Base-by-base conservation (phyloP, 108 stramenopile genomes). In the Skeletonema menzelii region DNA sequence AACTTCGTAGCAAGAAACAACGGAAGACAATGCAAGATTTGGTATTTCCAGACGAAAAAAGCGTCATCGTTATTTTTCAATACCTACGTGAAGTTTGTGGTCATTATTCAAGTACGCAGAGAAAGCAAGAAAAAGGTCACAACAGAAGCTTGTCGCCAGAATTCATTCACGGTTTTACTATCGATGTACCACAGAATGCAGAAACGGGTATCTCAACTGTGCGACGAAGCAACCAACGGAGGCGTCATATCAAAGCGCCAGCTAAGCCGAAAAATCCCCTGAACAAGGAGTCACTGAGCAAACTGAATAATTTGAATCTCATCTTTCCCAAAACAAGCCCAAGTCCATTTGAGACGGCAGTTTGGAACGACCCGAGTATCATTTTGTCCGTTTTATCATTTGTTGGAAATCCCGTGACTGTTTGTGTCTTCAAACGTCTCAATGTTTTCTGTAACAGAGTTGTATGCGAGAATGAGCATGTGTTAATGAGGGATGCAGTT, bases 321-420 rank as follows among this genome's bases (percentile, higher is more conserved):
- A 49, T 69, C 27, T 42, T 81, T 7, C 83, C 83, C 14, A 76
- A 70, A 59, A 31, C 42, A 67, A 77, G 69, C 32, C 91, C 89
- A 46, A 88, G 90, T 67, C 94, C 94, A 1, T 93, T 95, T 73
- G 91, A 92, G 77, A 77, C 69, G 14, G 72, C 84, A 10, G 59
- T 90, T 44, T 79, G 71, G 80, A 77, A 85, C 38, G 70, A 68
- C 30, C 94, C 94, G 2, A 82, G 85, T n/a, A 79, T 95, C 19
- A 40, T 95, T 14, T 69, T 80, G 13, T 77, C 76, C 8, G 46
- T 95, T 14, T 57, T 95, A 8, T 75, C 75, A 10, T 95, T 90
- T 64, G 77, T 92, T n/a, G 94, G 91, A 7, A 86, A 92, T 60
- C 94, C 94, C 24, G 90, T 88, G 15, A 80, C 88, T 17, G 88